These are phyloP conservation scores for Rosa rugosa DNA, from an alignment of 306 rosid species.

Conservation along the genomic window DNA sequence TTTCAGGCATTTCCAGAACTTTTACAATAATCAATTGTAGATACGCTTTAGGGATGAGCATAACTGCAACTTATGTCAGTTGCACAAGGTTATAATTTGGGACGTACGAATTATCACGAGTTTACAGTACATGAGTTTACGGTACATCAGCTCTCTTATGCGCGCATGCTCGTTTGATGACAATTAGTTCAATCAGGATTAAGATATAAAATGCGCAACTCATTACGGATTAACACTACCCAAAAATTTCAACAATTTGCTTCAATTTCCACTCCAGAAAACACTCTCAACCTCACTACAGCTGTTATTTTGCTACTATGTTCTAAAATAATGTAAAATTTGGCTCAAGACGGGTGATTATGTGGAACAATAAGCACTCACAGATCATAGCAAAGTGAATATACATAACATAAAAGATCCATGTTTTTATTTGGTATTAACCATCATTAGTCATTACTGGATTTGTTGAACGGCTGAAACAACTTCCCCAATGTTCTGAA, in stretches of 20 bases:
- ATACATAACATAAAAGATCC: neutral
- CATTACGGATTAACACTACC: neutral
- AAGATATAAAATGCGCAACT: neutral
- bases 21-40: neutral
- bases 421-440: neutral
- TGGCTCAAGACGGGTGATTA: neutral
- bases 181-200: neutral
- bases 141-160: too few species aligned
- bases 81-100: neutral
- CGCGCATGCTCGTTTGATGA: too few species aligned
- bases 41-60: neutral
- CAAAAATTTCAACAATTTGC: neutral
- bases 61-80: neutral
- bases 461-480: constrained; percentile 53
- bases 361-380: neutral
- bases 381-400: neutral
- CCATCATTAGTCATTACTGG: constrained; percentile 16
- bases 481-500: constrained; percentile 52
- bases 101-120: too few species aligned
- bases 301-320: neutral
- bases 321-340: neutral
- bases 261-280: neutral
- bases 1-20: neutral
- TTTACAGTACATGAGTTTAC: too few species aligned
- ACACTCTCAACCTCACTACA: neutral